Percentiles rank a stretch among this genome's conserved stretches.
Conservation (phyloP, 805 yeast genomes). For the Blastobotrys americana region DNA sequence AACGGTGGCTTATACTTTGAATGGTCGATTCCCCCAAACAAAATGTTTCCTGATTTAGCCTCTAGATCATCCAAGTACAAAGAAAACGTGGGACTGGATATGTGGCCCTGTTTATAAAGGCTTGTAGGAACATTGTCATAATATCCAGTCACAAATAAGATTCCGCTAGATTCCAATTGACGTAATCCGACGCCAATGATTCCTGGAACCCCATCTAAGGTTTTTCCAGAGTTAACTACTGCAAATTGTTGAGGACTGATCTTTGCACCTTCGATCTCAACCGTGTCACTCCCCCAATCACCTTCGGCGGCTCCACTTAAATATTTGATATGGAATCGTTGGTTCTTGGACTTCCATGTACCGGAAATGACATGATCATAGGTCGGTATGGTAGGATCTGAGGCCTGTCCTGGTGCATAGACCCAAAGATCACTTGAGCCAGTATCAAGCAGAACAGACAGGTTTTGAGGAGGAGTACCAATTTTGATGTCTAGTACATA, state of each 20-base stretch:
- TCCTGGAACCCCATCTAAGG: constrained; percentile 45
- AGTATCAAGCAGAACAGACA: constrained; percentile 54
- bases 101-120: constrained; percentile 48
- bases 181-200: constrained; percentile 31
- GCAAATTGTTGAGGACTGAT: background rate
- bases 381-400: background rate
- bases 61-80: constrained; percentile 43
- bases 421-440: constrained; percentile 69
- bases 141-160: background rate
- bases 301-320: background rate
- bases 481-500: constrained; percentile 20
- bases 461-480: constrained; percentile 51
- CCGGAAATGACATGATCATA: background rate
- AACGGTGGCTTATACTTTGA: constrained; percentile 21
- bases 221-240: constrained; percentile 38
- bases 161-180: constrained; percentile 23
- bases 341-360: background rate
- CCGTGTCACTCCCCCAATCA: background rate
- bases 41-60: constrained; percentile 21
- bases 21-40: constrained; percentile 47
- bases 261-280: background rate
- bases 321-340: background rate
- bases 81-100: constrained; percentile 50
- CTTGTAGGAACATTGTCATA: constrained; percentile 57
- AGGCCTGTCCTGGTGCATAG: constrained; percentile 13